Conservation (phyloP, 2,329 filamentous ascomycete species). For the Colletotrichum tofieldiae region DNA sequence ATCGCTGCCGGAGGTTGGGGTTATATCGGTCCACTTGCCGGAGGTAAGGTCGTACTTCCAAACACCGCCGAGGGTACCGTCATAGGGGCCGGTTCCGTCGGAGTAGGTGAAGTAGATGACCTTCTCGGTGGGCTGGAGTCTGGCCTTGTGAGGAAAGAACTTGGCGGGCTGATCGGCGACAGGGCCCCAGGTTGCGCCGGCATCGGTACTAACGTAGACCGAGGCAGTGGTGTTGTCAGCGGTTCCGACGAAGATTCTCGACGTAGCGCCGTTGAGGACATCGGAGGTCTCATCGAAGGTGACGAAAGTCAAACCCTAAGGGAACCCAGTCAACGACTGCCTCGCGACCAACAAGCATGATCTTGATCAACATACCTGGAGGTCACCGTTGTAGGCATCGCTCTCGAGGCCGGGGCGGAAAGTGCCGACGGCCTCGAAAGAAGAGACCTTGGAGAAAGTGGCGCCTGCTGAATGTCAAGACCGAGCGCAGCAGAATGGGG, state of each 20-base stretch:
- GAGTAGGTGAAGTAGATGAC: conserved; percentile 66
- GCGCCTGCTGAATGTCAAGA: conserved; percentile 49
- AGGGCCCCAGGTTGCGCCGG: conserved; percentile 66
- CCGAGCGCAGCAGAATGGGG: background rate
- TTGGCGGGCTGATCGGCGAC: conserved; percentile 65
- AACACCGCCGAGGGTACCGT: conserved; percentile 67
- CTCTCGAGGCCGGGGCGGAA: conserved; percentile 63
- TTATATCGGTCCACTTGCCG: conserved; percentile 70
- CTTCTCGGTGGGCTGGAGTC: conserved; percentile 66
- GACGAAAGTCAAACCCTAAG: conserved; percentile 65
- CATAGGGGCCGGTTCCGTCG: conserved; percentile 71
- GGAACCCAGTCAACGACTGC: background rate
- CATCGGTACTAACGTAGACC: conserved; percentile 69
- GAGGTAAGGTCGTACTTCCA: conserved; percentile 68
- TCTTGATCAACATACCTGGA: conserved; percentile 43
- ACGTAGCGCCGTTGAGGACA: conserved; percentile 62
- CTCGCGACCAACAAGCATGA: conserved; percentile 36
- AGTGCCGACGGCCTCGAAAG: conserved; percentile 68
- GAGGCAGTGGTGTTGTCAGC: conserved; percentile 68
- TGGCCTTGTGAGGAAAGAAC: conserved; percentile 69
- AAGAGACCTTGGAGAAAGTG: conserved; percentile 66
- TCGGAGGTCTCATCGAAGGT: conserved; percentile 70
- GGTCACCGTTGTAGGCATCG: conserved; percentile 60
- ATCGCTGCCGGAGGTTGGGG: conserved; percentile 63
- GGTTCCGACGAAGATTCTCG: conserved; percentile 70